Conservation (phyloP, 305 asterid genomes). For the Fraxinus ornus region DNA sequence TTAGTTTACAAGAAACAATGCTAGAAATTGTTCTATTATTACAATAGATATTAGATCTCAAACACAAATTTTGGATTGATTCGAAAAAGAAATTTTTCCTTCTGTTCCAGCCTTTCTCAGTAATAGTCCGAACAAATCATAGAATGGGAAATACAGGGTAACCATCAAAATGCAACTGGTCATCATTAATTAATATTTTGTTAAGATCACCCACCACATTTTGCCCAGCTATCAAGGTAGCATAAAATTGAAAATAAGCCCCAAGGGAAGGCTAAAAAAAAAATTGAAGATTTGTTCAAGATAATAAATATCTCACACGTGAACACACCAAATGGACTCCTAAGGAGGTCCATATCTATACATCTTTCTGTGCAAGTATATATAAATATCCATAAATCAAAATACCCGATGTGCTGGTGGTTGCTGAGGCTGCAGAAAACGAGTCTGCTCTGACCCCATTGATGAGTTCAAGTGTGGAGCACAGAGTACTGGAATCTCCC, state of each 20-base stretch:
- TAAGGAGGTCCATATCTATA: neutral
- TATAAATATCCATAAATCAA: neutral
- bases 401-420: slow-evolving; percentile 63
- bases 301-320: neutral
- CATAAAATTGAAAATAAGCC: neutral
- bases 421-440: slow-evolving; percentile 63
- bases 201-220: neutral
- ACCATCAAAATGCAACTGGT: neutral
- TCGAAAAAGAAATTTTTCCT: neutral
- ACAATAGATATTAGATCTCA: neutral
- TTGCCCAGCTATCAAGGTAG: neutral
- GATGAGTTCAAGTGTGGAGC: slow-evolving; percentile 18
- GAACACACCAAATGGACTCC: slow-evolving; percentile 6
- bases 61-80: neutral
- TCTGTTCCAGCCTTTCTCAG: neutral
- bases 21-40: neutral
- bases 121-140: neutral
- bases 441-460: slow-evolving; percentile 64
- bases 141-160: neutral
- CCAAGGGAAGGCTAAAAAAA: neutral
- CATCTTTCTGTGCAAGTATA: slow-evolving; percentile 11
- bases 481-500: slow-evolving; percentile 11
- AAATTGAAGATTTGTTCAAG: neutral
- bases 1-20: neutral
- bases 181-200: neutral